Base-by-base conservation (phyloP, 345 rosid genomes). In the Mallotus nudiflorus region DNA sequence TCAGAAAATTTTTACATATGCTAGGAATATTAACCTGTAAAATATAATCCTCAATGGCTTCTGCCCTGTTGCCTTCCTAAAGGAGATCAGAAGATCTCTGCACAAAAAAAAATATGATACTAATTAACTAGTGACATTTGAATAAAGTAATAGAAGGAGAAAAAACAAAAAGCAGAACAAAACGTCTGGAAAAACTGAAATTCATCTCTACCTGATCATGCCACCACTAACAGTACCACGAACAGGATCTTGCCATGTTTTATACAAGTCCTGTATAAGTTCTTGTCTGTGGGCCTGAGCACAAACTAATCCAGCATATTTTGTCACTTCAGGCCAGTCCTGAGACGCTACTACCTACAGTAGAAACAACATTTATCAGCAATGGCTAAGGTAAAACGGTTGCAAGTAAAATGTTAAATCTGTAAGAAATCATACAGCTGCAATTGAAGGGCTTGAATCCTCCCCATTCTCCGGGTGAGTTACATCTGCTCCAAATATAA, bases 321-420 rank as follows among this genome's bases (percentile, higher is more conserved):
- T 95, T 35, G 99, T 95, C 59, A 95, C 99, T 85, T 95, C 99
- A 50, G 99, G 99, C 99, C 99, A 95, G 78, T 95, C 99, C 76
- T 95, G 99, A 51, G 99, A 95, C 71, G 99, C 99, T 67, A 95
- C 99, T 40, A 95, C 99, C 99, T 95, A 75, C 65, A 83, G 40
- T 50, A 40, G 27, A 69, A 73, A 27, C 69, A 56, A 35, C 18
- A 65, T 42, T 22, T 42, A 66, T 78, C 51, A 79, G 61, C 59
- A 74, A 19, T 22, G 11, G 13, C 9, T 20, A 39, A 28, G 44
- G 39, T 37, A 10, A 33, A 53, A 65, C 24, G 9, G 25, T 20
- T 45, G 10, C 13, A 62, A 42, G 42, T 28, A 9, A 58, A 66
- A 25, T 9, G 49, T 7, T 49, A 72, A n/a, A 24, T 72, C 25